Base-by-base conservation (phyloP, 495 filamentous ascomycete genomes). In the Penicillium herquei region DNA sequence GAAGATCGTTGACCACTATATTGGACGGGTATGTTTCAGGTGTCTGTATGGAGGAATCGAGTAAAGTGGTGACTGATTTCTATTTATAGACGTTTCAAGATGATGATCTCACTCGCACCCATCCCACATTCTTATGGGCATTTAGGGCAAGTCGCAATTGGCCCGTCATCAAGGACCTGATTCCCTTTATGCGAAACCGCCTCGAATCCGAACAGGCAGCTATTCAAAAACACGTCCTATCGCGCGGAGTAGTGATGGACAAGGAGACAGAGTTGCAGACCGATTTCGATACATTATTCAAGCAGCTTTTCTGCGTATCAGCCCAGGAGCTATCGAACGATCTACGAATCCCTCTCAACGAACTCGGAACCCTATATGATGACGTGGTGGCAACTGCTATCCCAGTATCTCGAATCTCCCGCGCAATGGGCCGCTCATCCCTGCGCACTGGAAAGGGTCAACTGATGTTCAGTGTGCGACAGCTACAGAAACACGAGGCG, bases 101-200 rank as follows among this genome's bases (percentile, higher is more conserved):
- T 50, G 90, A 96, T 48, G 80, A 84, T 31, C 91, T 96, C 60
- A 84, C 84, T 34, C 84, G 86, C 39, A 81, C 81, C 12, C 91
- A 96, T 64, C 84, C 88, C 3, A 84, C 90, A 10, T 96, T 94
- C 67, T 84, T 91, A 31, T 96, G 92, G 92, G 82, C 91, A 44
- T 95, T 89, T 65, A 82, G 88, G 52, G 88, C 89, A 11, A 87
- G 87, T 35, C 81, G 85, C 18, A 83, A 90, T 66, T 96, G 92
- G 92, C 64, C 69, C 7, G 77, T 80, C 18, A 76, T 96, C 16
- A 78, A 76, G 46, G 79, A 84, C 30, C 75, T 93, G 10, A 73
- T 95, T 33, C 81, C 84, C 11, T 80, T 80, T 21, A 95, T 95
- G 87, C 71, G 70, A 52, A 74, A 72, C 32, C 84, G 85, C 40